These are phyloP conservation scores for Phytophthora hybrid DNA, from an alignment of 352 stramenopile species.

Conservation along the genomic window DNA sequence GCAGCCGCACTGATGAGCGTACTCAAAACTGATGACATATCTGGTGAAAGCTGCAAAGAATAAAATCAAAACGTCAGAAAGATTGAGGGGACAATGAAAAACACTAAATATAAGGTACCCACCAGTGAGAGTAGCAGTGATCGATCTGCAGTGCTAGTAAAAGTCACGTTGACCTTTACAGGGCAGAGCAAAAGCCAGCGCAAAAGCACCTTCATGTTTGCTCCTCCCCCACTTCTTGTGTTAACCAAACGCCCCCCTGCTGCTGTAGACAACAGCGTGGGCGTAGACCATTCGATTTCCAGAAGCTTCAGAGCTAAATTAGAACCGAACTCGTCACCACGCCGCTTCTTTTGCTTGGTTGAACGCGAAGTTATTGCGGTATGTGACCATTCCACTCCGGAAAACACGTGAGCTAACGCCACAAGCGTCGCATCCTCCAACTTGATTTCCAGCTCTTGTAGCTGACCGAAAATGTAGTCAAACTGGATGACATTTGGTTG, in stretches of 20 bases:
- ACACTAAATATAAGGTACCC: slow-evolving; percentile 10
- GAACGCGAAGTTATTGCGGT: slow-evolving; percentile 30
- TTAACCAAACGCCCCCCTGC: slow-evolving; percentile 35
- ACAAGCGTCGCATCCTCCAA: slow-evolving; percentile 84
- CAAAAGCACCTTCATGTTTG: slow-evolving; percentile 79
- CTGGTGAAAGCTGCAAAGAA: slow-evolving; percentile 66
- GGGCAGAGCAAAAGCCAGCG: slow-evolving; percentile 84
- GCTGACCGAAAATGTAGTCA: slow-evolving; percentile 88
- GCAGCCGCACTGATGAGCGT: slow-evolving; percentile 84
- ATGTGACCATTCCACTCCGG: slow-evolving; percentile 71
- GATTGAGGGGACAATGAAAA: not conserved
- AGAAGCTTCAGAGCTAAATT: slow-evolving; percentile 64
- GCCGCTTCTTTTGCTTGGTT: slow-evolving; percentile 31
- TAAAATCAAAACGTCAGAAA: slow-evolving; percentile 15
- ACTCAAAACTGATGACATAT: slow-evolving; percentile 82
- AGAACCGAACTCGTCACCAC: slow-evolving; percentile 43
- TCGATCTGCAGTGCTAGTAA: slow-evolving; percentile 85
- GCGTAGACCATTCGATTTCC: slow-evolving; percentile 68
- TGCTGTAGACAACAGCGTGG: slow-evolving; percentile 48
- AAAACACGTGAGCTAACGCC: slow-evolving; percentile 79
- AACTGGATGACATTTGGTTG: slow-evolving; percentile 79
- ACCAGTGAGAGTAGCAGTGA: slow-evolving; percentile 84
- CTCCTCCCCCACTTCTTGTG: slow-evolving; percentile 46
- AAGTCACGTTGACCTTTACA: slow-evolving; percentile 91
- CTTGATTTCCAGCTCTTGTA: slow-evolving; percentile 90